Conservation (phyloP, 352 stramenopile genomes). For the Pythium biforme region DNA sequence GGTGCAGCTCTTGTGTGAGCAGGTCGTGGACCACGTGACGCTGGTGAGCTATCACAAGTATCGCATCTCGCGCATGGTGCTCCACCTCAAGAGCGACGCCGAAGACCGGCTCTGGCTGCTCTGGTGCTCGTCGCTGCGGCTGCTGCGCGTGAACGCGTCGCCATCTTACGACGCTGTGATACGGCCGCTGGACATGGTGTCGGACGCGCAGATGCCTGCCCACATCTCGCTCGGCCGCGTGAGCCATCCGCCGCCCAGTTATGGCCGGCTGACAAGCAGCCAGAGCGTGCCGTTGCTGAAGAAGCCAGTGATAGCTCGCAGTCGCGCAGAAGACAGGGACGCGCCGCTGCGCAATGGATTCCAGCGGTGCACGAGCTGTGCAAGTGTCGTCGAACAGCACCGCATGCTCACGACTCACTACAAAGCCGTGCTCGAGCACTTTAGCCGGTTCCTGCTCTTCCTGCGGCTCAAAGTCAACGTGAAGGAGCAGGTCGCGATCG, state of each 20-base stretch:
- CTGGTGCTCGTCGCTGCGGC: slow-evolving; percentile 92
- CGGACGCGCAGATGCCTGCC: slow-evolving; percentile 59
- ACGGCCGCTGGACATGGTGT: slow-evolving; percentile 54
- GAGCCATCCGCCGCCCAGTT: slow-evolving; percentile 11
- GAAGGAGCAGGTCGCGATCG: slow-evolving; percentile 47
- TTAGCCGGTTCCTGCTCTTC: slow-evolving; percentile 85
- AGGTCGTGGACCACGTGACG: slow-evolving; percentile 92
- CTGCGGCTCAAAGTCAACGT: slow-evolving; percentile 46
- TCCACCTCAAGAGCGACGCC: slow-evolving; percentile 95
- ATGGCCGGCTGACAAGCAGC: not conserved
- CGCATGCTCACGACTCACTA: slow-evolving; percentile 88
- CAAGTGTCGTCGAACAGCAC: slow-evolving; percentile 51
- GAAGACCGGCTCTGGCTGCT: slow-evolving; percentile 94
- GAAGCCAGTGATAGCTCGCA: not conserved
- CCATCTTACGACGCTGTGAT: slow-evolving; percentile 7
- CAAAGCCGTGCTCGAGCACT: slow-evolving; percentile 94
- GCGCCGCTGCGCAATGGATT: slow-evolving; percentile 24
- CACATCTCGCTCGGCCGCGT: slow-evolving; percentile 41
- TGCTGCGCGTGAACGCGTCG: slow-evolving; percentile 38
- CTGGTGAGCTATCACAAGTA: slow-evolving; percentile 91
- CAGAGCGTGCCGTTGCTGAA: slow-evolving; percentile 4
- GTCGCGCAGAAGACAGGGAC: slow-evolving; percentile 11
- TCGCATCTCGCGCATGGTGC: slow-evolving; percentile 92
- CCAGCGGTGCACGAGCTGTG: slow-evolving; percentile 86
- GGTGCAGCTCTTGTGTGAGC: slow-evolving; percentile 91